Percentiles rank a stretch among this genome's conserved stretches.
Evolutionary conservation across 2,329 filamentous ascomycete genomes (phyloP).

Genomic region (Nemania bipapillata): DNA sequence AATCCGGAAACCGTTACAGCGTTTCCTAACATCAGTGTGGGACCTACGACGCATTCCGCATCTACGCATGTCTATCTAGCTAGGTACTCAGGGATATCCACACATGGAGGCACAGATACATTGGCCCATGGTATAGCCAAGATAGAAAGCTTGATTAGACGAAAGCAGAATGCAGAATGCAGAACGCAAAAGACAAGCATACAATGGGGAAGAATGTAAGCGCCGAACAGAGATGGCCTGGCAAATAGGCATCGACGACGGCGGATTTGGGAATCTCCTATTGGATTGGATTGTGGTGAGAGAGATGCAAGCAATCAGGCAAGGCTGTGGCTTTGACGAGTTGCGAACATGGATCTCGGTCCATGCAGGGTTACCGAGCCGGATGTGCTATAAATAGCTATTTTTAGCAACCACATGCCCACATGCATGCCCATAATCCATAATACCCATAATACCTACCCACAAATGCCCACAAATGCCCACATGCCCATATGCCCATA

Average conservation of each 20-base stretch:
- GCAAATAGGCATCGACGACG: conserved; percentile 20
- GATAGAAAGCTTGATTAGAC: conserved; percentile 4
- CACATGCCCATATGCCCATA: too few relatives aligned
- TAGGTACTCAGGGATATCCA: background rate
- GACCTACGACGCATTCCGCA: background rate
- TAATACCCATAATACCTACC: too few relatives aligned
- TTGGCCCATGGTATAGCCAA: background rate
- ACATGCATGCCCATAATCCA: too few relatives aligned
- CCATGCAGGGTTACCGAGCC: conserved; percentile 45
- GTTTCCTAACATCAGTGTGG: background rate
- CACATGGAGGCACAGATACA: background rate
- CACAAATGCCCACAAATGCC: too few relatives aligned
- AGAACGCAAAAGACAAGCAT: background rate
- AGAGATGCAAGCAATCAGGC: conserved; percentile 40
- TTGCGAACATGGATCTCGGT: conserved; percentile 37
- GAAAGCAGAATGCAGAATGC: background rate
- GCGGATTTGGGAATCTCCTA: conserved; percentile 15
- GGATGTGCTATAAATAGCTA: conserved; percentile 51
- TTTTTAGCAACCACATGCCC: conserved; percentile 47
- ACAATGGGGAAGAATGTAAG: conserved; percentile 29
- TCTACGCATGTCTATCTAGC: background rate
- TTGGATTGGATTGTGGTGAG: conserved; percentile 26
- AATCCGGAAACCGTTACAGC: conserved; percentile 10
- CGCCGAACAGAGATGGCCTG: conserved; percentile 29
- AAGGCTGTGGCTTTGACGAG: conserved; percentile 41